Evolutionary conservation across 768 basidiomycete genomes (phyloP), one percentile per base, ranked within the genome.

Genomic region (Psilocybe azurescens): DNA sequence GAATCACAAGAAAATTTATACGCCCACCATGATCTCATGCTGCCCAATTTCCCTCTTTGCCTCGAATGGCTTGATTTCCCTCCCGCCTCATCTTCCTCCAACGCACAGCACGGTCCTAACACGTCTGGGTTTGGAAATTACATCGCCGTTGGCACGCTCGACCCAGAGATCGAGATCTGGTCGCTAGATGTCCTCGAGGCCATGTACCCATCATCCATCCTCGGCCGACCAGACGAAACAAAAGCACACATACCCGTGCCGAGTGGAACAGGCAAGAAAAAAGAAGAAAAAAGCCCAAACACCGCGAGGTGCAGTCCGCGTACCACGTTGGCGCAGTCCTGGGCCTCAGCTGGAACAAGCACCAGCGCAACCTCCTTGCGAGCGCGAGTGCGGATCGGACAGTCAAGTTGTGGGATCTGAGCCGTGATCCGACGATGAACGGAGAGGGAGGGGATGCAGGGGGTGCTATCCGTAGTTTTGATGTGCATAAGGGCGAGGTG

Each of bases 121-220:
- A 64, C 60, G 10, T 56, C 74, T n/a, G 74, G 77, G 5, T 84
- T 87, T 55, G 95, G 95, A 5, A 97, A 90, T 73, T 98, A 93
- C 75, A 89, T 99, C 67, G 97, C 97, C 1, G 95, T 99, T 16
- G 97, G 97, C 11, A 97, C 95, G 2, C 87, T 99, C 58, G 96
- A 99, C 66, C 97, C 97, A 24, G 94, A 97, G 72, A 98, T 99
- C 64, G 97, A 99, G 76, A 97, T 99, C 68, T 99, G 96, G 94
- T 96, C 95, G 14, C 82, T 98, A 55, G 96, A 99, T 73, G 83
- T 91, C 32, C 83, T 99, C 52, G 97, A 99, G 70, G 89, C 93
- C 18, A 89, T 99, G 81, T 99, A 97, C 74, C 97, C 97, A 0
- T 87, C 90, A 64, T 88, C 90, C 58, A 87, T 99, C 60, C 88